Percentiles rank a stretch among this genome's conserved stretches.
These are phyloP conservation scores for Aquilaria malaccensis DNA, from an alignment of 345 rosid species.

Conservation along the genomic window DNA sequence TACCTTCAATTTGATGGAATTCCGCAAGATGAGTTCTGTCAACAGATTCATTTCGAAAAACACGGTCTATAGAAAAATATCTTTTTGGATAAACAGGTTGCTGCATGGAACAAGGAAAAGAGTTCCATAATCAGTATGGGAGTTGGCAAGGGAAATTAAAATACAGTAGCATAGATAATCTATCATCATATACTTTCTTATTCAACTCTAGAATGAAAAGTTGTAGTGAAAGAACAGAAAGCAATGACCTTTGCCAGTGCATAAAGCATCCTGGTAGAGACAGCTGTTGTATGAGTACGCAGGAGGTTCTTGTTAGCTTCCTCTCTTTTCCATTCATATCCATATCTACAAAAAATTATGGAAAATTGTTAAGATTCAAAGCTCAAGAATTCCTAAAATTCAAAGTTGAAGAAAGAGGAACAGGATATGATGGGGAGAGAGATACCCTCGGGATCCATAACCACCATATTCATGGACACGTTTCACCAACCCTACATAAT, in stretches of 20 bases:
- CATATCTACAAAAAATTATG: conserved; percentile 39
- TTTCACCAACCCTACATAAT: conserved; percentile 79
- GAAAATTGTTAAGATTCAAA: conserved; percentile 3
- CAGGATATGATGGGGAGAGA: background rate
- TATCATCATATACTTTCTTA: background rate
- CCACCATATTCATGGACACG: conserved; percentile 83
- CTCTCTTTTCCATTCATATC: conserved; percentile 92
- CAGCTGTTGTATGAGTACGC: conserved; percentile 95
- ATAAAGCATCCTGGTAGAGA: conserved; percentile 89
- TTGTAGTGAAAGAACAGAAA: background rate
- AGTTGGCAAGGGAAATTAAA: background rate
- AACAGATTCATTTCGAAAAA: conserved; percentile 97
- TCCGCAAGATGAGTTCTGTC: conserved; percentile 96
- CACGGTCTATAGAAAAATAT: conserved; percentile 94
- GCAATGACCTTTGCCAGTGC: conserved; percentile 62
- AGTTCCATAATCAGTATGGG: background rate
- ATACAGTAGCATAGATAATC: background rate
- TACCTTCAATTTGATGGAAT: conserved; percentile 98
- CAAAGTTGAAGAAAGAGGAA: background rate
- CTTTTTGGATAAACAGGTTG: conserved; percentile 70
- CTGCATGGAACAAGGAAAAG: conserved; percentile 20
- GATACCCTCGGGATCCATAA: conserved; percentile 88
- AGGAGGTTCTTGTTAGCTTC: conserved; percentile 93
- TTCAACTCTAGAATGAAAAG: background rate
- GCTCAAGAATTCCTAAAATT: background rate